Evolutionary conservation across 148 eudicot species (phyloP).

Genomic region (Chenopodium berlandieri): DNA sequence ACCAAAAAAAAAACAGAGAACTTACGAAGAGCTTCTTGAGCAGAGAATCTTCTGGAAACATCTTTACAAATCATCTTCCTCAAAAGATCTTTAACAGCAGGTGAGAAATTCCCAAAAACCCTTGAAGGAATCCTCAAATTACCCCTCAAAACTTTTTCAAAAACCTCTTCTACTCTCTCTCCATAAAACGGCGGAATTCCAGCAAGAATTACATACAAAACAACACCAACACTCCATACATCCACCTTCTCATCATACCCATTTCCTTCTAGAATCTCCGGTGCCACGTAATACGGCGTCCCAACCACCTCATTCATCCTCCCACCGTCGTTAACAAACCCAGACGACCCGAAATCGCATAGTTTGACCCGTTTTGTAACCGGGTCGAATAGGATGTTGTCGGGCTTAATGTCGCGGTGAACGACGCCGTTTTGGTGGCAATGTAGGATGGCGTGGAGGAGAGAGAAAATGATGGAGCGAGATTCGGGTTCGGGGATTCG

Average conservation of each 20-base stretch:
- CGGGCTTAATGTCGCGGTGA: slow-evolving; percentile 70
- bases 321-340: slow-evolving; percentile 23
- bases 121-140: slow-evolving; percentile 60
- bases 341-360: slow-evolving; percentile 70
- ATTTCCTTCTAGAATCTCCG: slow-evolving; percentile 51
- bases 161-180: slow-evolving; percentile 45
- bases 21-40: slow-evolving; percentile 65
- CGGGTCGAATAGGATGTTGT: slow-evolving; percentile 50
- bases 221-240: slow-evolving; percentile 71
- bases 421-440: slow-evolving; percentile 59
- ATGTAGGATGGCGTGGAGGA: slow-evolving; percentile 36
- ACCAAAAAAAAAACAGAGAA: neutral
- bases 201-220: slow-evolving; percentile 56
- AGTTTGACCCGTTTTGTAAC: slow-evolving; percentile 38
- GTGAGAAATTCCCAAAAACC: slow-evolving; percentile 38
- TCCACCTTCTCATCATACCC: slow-evolving; percentile 60
- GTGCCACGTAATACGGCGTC: slow-evolving; percentile 72
- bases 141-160: slow-evolving; percentile 51
- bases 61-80: slow-evolving; percentile 62
- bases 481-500: slow-evolving; percentile 42
- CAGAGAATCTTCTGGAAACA: slow-evolving; percentile 50
- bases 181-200: slow-evolving; percentile 70
- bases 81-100: slow-evolving; percentile 54
- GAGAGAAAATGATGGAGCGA: neutral
- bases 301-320: slow-evolving; percentile 61